Base-by-base conservation (phyloP, 306 rosid genomes). In the Notholithocarpus densiflorus region DNA sequence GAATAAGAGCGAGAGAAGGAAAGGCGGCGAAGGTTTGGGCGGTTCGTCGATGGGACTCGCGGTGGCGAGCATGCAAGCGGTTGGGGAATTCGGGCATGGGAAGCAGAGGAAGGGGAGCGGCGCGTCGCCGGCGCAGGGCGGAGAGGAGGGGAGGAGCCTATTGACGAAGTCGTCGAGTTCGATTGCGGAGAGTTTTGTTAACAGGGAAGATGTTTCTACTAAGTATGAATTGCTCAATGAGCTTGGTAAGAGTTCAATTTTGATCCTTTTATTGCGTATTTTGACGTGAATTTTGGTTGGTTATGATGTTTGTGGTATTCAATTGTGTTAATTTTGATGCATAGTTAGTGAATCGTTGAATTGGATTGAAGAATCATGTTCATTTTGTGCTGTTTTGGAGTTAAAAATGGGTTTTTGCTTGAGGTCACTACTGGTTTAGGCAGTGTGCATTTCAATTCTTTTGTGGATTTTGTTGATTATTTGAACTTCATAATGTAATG, bases 211-310 rank as follows among this genome's bases (percentile, higher is more conserved):
- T 78, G 98, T 98, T 70, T 83, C 97, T 5, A 83, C 84, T 0
- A 95, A 91, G 85, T 95, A 95, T 72, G 99, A 95, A 83, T 80
- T 95, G 89, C 98, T 95, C 76, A 93, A 95, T 82, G 99, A 95
- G 80, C 98, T 95, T 59, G 98, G 98, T 95, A 79, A 40, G 11
- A 40, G 23, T 60, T 54, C 20, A 14, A 69, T 53, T 27, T 82
- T 68, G 40, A 29, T 59, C 4, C 59, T 32, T 79, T 27, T 24
- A 14, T n/a, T 45, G 18, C 53, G 19, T 79, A 62, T 45, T 57
- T 60, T 0, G 23, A 65, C 0, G 51, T 40, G 23, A 5, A 6
- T 64, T 69, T 64, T 20, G 1, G 7, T 1, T 60, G 55, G 8
- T 57, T 15, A 17, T 75, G 11, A 37, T 37, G 45, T 37, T 37